Evolutionary conservation across 2,329 filamentous ascomycete genomes (phyloP), one percentile per base, ranked within the genome.

Genomic region (Colletotrichum coccodes): DNA sequence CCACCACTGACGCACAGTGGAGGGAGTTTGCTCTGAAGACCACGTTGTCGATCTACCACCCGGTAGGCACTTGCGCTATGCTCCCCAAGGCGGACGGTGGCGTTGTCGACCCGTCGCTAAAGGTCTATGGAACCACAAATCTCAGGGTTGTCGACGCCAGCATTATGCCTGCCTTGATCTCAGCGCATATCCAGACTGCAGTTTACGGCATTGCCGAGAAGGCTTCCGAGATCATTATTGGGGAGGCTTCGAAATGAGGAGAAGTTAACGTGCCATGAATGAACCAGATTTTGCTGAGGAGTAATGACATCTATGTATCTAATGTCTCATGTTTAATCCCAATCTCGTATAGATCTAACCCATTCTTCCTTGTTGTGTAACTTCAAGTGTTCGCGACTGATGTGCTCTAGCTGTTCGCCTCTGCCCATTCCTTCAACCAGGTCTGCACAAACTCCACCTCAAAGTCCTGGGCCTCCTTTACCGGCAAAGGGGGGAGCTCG

Each of bases 351-450:
- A 30, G 6, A 34, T 40, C 2, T 18, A 3, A 6, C 2, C 16
- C 3, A 7, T 21, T 18, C 14, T 28, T 7, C 6, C 14, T 3
- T 2, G 3, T 40, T 40, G 14, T 56, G 21, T 2, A 28, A 6
- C 16, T 2, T 9, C 2, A 28, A 4, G 14, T 16, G 26, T 23
- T 6, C 3, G 9, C 28, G 18, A n/a, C 3, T 47, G 21, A 2
- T 4, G 1, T 5, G 7, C 2, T 23, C 21, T 26, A 23, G 9
- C 18, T 23, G 9, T 18, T 23, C 9, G 34, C 65, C 16, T 74
- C 54, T 49, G 79, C 49, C 85, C 87, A 92, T 75, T 91, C 89
- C 68, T 84, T 72, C 79, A 94, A 74, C 92, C 92, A 95, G 49
- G 82, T 85, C 73, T 86, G 81, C 6, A 93, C 92, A 77, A 92